Conservation (phyloP, 805 yeast genomes). For the Wickerhamiella galacta region DNA sequence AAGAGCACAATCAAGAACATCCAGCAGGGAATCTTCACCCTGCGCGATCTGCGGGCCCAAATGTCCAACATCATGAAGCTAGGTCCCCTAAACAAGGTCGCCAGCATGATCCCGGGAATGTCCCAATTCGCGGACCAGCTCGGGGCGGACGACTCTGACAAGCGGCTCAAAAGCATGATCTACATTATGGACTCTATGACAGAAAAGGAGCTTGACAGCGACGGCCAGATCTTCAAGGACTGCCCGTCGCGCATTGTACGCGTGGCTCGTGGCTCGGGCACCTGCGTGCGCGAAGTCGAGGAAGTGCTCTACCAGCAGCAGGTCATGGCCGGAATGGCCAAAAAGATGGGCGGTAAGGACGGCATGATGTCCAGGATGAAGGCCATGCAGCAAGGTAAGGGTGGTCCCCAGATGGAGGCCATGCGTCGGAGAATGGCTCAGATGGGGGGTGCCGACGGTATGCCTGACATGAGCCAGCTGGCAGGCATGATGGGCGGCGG, state of each 20-base stretch:
- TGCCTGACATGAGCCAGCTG: slow-evolving; percentile 14
- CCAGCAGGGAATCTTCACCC: slow-evolving; percentile 86
- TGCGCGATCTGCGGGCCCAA: slow-evolving; percentile 82
- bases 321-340: slow-evolving; percentile 90
- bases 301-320: slow-evolving; percentile 79
- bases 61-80: slow-evolving; percentile 89
- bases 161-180: slow-evolving; percentile 70
- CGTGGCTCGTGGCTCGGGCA: slow-evolving; percentile 90
- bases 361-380: slow-evolving; percentile 33
- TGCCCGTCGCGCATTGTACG: slow-evolving; percentile 78
- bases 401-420: slow-evolving; percentile 29
- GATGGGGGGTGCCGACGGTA: slow-evolving; percentile 30
- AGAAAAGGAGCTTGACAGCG: slow-evolving; percentile 72
- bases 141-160: slow-evolving; percentile 85
- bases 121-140: slow-evolving; percentile 68
- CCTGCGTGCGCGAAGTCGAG: slow-evolving; percentile 82
- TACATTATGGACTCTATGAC: slow-evolving; percentile 95
- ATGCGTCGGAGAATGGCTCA: slow-evolving; percentile 29
- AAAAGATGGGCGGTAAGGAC: slow-evolving; percentile 39
- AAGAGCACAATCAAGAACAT: slow-evolving; percentile 74
- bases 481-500: slow-evolving; percentile 28
- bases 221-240: slow-evolving; percentile 61
- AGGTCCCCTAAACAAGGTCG: slow-evolving; percentile 92
- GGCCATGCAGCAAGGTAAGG: slow-evolving; percentile 21
- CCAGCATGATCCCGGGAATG: slow-evolving; percentile 89